Evolutionary conservation across 495 filamentous ascomycete species (phyloP), one percentile per base, ranked within the genome.

Genomic region (Rhypophila decipiens): DNA sequence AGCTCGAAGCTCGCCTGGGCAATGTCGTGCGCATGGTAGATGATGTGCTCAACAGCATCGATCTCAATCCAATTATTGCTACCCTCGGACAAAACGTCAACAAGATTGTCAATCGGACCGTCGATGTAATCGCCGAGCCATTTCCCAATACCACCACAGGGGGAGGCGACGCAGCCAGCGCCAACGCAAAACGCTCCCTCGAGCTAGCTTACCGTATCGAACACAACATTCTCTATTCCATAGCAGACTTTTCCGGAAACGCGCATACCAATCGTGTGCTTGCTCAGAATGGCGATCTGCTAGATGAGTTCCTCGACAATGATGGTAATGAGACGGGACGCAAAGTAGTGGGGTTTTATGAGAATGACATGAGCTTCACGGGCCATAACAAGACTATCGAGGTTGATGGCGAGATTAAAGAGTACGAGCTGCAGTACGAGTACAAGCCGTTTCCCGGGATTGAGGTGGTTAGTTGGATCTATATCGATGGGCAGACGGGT

Each of bases 1-100:
- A 72, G 36, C 67, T 81, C 9, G 77, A 80, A 51, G 77, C 76
- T 0, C 64, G 77, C 1, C 64, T 81, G 7, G 72, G 61, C 5
- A 81, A 81, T 48, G 64, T 81, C 13, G 73, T 80, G 10, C 44
- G 64, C 24, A 81, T 80, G 77, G 65, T 81, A 15, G 63, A 64
- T 46, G 68, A 74, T 47, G 68, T 73, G 2, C 60, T 81, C 12
- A 57, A 69, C 41, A 72, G 67, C n/a, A 64, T 81, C 42, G 77
- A 81, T 52, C 63, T 79, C 8, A 80, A 81, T 55, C 77, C 77
- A 27, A 67, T 80, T 44, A 58, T 81, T 24, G 77, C 73, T 7
- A 72, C 70, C 8, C 63, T 80, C 2, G 74, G 75, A 11, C 56
- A 73, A 40, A 63, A 65, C 23, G 64, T 80, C 11, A 62, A 59